Percentiles rank a stretch among this genome's conserved stretches.
Evolutionary conservation across 441 rosid genomes (phyloP).

Genomic region (Bocquillonia castaneifolia): DNA sequence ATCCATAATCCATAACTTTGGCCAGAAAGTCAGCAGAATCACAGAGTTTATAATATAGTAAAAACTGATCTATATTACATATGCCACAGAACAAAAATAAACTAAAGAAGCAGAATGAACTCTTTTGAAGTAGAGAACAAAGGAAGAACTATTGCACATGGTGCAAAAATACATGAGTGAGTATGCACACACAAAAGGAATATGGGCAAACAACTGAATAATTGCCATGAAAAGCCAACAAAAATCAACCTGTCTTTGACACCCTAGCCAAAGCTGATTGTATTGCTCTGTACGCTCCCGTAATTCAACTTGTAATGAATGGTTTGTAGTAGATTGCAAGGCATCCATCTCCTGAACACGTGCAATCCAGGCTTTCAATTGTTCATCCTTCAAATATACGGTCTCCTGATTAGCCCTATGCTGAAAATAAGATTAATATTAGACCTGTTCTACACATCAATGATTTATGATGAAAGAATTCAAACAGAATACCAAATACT

Average conservation of each 20-base stretch:
- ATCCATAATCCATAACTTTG: conserved; percentile 1
- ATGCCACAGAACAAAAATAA: neutral
- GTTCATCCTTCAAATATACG: conserved; percentile 78
- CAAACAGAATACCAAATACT: conserved; percentile 1
- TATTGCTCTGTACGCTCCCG: conserved; percentile 84
- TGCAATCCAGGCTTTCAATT: conserved; percentile 74
- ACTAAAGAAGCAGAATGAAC: neutral
- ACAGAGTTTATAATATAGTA: neutral
- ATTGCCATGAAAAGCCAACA: conserved; percentile 15
- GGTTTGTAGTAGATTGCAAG: conserved; percentile 67
- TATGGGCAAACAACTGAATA: conserved; percentile 1
- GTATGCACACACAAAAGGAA: neutral
- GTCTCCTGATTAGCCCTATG: conserved; percentile 89
- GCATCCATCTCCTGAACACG: conserved; percentile 89
- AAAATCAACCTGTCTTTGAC: conserved; percentile 85
- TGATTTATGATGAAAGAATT: neutral
- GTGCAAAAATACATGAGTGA: neutral
- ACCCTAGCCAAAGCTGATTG: conserved; percentile 87
- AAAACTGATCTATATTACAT: neutral
- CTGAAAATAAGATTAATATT: conserved; percentile 45
- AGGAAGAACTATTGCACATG: neutral
- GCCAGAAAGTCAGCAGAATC: neutral
- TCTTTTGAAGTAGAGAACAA: neutral
- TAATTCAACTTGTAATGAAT: conserved; percentile 74
- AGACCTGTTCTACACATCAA: conserved; percentile 12